phyloP scores from a whole-genome alignment of 768 basidiomycete genomes.

The Trametes cinnabarina region DNA sequence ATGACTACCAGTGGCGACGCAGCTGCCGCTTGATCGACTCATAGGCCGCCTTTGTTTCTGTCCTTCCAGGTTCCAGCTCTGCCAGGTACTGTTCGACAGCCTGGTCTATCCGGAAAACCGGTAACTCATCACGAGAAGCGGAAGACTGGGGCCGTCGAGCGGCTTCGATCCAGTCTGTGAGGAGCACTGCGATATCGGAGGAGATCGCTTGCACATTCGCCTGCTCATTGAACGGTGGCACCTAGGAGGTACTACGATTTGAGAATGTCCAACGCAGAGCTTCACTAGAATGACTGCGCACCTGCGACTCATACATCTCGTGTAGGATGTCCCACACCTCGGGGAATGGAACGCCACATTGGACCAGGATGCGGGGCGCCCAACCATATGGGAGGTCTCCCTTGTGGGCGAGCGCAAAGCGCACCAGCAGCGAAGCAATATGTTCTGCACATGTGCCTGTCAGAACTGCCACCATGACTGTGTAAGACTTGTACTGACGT shows the following conservation, averaged over 20 bases:
- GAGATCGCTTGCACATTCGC: slow-evolving; percentile 77
- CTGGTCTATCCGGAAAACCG: slow-evolving; percentile 71
- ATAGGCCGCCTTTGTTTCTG: slow-evolving; percentile 62
- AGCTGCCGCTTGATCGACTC: slow-evolving; percentile 71
- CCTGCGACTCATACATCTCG: slow-evolving; percentile 73
- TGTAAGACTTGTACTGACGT: slow-evolving; percentile 47
- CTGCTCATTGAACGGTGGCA: slow-evolving; percentile 82
- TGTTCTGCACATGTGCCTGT: slow-evolving; percentile 49
- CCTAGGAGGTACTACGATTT: slow-evolving; percentile 36
- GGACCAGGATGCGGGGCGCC: slow-evolving; percentile 74
- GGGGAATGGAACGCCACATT: slow-evolving; percentile 76
- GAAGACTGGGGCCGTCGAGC: slow-evolving; percentile 72
- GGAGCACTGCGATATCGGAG: slow-evolving; percentile 75
- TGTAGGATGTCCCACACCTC: slow-evolving; percentile 86
- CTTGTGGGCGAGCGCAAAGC: slow-evolving; percentile 64
- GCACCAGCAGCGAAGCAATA: slow-evolving; percentile 71
- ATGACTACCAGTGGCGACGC: slow-evolving; percentile 62
- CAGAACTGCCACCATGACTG: background rate
- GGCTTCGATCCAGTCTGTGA: slow-evolving; percentile 78
- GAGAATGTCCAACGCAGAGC: slow-evolving; percentile 7
- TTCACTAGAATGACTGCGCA: slow-evolving; percentile 30
- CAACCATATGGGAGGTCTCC: slow-evolving; percentile 69
- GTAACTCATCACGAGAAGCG: slow-evolving; percentile 62
- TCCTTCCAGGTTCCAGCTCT: slow-evolving; percentile 61
- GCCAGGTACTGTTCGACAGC: slow-evolving; percentile 72